Evolutionary conservation across 805 yeast genomes (phyloP).

Genomic region (Metschnikowia bowlesiae): DNA sequence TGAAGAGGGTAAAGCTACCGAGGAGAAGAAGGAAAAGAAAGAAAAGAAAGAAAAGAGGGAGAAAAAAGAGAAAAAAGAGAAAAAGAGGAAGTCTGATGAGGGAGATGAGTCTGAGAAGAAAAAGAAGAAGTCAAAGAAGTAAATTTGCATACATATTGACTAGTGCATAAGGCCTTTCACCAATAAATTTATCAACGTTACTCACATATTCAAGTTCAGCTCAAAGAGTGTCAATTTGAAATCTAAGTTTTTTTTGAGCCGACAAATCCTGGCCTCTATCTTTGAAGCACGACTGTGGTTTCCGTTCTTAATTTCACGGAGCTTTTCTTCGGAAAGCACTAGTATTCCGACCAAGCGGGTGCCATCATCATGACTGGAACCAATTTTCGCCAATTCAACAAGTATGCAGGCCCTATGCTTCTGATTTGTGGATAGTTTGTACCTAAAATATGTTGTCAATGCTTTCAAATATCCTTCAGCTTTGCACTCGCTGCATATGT

Average conservation of each 20-base stretch:
- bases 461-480: slow-evolving; percentile 2
- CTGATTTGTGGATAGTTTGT: slow-evolving; percentile 6
- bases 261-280: slow-evolving; percentile 3
- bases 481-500: background rate
- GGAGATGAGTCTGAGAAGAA: slow-evolving; percentile 47
- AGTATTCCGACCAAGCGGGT: slow-evolving; percentile 4
- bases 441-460: slow-evolving; percentile 4
- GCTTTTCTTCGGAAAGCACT: slow-evolving; percentile 3
- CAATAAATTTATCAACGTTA: slow-evolving; percentile 1
- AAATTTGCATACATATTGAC: slow-evolving; percentile 8
- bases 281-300: slow-evolving; percentile 1
- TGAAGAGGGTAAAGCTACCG: slow-evolving; percentile 19
- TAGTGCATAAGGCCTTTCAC: slow-evolving; percentile 5
- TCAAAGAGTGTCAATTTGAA: background rate
- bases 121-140: slow-evolving; percentile 43
- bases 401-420: slow-evolving; percentile 3
- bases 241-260: background rate
- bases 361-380: slow-evolving; percentile 2
- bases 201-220: background rate
- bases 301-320: background rate
- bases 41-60: slow-evolving; percentile 44
- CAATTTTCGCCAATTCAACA: background rate
- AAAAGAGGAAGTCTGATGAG: slow-evolving; percentile 19
- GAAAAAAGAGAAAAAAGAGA: slow-evolving; percentile 41
- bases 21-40: slow-evolving; percentile 24